phyloP scores from a whole-genome alignment of 257 asterid species.

The Perilla frutescens region DNA sequence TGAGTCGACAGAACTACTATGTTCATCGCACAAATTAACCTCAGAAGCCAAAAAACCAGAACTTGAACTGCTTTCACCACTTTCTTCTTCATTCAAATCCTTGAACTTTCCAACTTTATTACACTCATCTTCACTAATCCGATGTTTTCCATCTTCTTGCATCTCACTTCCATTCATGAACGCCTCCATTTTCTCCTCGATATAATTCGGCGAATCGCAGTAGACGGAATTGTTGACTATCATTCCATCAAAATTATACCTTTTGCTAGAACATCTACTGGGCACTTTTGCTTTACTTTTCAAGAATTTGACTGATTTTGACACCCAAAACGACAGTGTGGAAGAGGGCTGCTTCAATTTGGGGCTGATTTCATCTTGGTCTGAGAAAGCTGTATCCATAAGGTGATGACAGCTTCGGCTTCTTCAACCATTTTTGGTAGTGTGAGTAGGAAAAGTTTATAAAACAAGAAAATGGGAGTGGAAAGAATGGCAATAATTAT shows the following conservation, averaged over 20 bases:
- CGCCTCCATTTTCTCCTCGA: conserved; percentile 49
- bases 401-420: conserved; percentile 36
- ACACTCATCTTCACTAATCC: conserved; percentile 28
- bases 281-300: conserved; percentile 41
- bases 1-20: conserved; percentile 51
- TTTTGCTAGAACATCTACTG: conserved; percentile 41
- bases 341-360: conserved; percentile 47
- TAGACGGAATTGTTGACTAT: conserved; percentile 55
- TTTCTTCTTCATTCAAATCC: conserved; percentile 45
- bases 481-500: conserved; percentile 50
- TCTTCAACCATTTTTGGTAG: conserved; percentile 51
- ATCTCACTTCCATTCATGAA: conserved; percentile 33
- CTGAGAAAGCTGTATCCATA: conserved; percentile 52
- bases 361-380: conserved; percentile 21
- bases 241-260: conserved; percentile 59
- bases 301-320: conserved; percentile 55
- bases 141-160: conserved; percentile 16
- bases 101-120: conserved; percentile 20
- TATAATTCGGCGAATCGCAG: conserved; percentile 54
- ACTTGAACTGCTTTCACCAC: conserved; percentile 56
- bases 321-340: conserved; percentile 51
- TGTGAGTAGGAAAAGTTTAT: conserved; percentile 31
- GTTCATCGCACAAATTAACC: conserved; percentile 51
- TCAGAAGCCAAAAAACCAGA: conserved; percentile 64
- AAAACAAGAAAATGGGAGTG: conserved; percentile 39